Evolutionary conservation across 495 filamentous ascomycete genomes (phyloP), one percentile per base, ranked within the genome.

Genomic region (Tuber calosporum): DNA sequence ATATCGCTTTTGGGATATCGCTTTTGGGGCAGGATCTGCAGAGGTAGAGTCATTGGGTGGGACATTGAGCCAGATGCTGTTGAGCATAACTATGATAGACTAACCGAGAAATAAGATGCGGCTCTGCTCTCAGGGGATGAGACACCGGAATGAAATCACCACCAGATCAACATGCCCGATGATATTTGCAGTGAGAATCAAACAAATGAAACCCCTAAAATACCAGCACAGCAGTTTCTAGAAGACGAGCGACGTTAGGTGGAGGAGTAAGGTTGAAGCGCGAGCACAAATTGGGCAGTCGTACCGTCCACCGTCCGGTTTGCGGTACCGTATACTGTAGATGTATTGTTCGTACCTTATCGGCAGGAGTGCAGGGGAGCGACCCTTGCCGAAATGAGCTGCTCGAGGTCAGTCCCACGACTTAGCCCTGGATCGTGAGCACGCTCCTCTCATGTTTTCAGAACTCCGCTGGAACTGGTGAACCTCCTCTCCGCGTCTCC

Each of bases 81-180:
- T 6, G 13, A 13, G 26, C 26, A 62, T 62, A 4, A 13, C 53
- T 34, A n/a, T n/a, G n/a, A n/a, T n/a, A 13, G 53, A 30, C 34
- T 62, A 34, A 34, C 26, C 53, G 53, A 62, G 53, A 62, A 62
- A 62, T 62, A 62, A 62, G 53, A 62, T 62, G 53, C 53, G 53
- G 53, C 53, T 62, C 53, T 62, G 11, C 30, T 30, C 4, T 30
- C 26, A 34, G 26, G 53, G 13, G n/a, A 62, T 30, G 11, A 62
- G 53, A 6, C 13, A 13, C 13, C 34, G 26, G 26, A 17, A 15
- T 17, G 53, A 30, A 26, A 3, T 26, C 53, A 17, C 53, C 26
- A 34, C 53, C 4, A 17, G 13, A 34, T 62, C 13, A 13, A 19
- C 26, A 2, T 13, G 53, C 7, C 53, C 53, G 34, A 34, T 26